Conservation (phyloP, 2,329 filamentous ascomycete genomes). For the Davidsoniella eucalypti region DNA sequence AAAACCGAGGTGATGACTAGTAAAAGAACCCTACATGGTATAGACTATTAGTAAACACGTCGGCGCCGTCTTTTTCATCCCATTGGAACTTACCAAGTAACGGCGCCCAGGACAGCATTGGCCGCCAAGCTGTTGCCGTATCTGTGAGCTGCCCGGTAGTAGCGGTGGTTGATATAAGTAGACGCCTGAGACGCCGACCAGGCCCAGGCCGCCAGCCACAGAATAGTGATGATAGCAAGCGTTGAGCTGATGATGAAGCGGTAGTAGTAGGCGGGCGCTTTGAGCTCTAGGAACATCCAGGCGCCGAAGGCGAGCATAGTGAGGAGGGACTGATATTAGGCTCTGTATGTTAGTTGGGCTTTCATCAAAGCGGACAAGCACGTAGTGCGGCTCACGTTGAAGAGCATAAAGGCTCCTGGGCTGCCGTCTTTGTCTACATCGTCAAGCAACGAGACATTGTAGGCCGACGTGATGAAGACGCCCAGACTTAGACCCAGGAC, state of each 20-base stretch:
- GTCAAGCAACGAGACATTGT: conserved; percentile 23
- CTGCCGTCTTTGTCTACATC: conserved; percentile 17
- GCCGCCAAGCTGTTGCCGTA: conserved; percentile 22
- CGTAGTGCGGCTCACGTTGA: conserved; percentile 24
- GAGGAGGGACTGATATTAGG: conserved; percentile 21
- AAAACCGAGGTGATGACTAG: neutral
- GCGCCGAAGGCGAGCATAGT: conserved; percentile 26
- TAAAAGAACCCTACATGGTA: neutral
- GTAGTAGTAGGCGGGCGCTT: conserved; percentile 22
- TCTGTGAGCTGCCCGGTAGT: conserved; percentile 8
- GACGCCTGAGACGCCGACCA: conserved; percentile 25
- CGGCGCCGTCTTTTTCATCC: no score
- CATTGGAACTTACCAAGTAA: conserved; percentile 22
- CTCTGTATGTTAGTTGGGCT: conserved; percentile 9
- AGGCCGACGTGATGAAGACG: conserved; percentile 25
- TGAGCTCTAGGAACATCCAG: conserved; percentile 22
- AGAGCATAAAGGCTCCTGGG: conserved; percentile 28
- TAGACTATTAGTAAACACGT: neutral
- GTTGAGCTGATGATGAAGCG: conserved; percentile 22
- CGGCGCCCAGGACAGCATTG: conserved; percentile 25
- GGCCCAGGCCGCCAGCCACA: conserved; percentile 28
- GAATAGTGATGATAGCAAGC: conserved; percentile 24
- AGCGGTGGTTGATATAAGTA: conserved; percentile 15
- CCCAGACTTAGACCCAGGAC: conserved; percentile 25
- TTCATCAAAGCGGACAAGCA: conserved; percentile 9